A percentile compares a stretch with the other conserved stretches of the same genome.
phyloP scores from a whole-genome alignment of 352 stramenopile genomes.

The Thraustochytrium striatum region DNA sequence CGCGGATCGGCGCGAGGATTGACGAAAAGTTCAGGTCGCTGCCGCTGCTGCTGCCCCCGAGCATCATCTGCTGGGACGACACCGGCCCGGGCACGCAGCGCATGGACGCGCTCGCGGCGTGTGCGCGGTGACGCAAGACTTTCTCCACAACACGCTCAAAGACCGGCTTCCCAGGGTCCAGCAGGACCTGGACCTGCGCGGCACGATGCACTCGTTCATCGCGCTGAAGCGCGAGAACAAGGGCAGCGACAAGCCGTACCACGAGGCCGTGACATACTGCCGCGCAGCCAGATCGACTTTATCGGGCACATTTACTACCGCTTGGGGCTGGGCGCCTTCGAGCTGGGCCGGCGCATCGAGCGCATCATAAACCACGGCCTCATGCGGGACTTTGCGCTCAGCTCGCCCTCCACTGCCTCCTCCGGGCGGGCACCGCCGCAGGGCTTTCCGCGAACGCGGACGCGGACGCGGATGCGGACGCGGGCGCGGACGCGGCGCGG shows the following conservation, averaged over 20 bases:
- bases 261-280: conserved; percentile 3
- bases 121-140: background rate
- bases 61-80: conserved; percentile 28
- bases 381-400: background rate
- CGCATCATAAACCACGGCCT: conserved; percentile 12
- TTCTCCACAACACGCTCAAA: background rate
- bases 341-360: conserved; percentile 19
- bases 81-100: background rate
- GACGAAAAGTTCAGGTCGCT: background rate
- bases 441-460: too few relatives aligned
- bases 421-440: too few relatives aligned
- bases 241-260: background rate
- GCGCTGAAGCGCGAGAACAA: conserved; percentile 2
- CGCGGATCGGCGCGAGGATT: background rate
- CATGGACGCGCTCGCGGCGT: background rate
- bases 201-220: conserved; percentile 36
- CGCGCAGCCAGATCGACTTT: conserved; percentile 19
- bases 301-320: conserved; percentile 46
- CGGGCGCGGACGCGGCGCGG: too few relatives aligned
- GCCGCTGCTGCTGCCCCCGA: conserved; percentile 12
- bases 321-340: conserved; percentile 25
- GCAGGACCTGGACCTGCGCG: conserved; percentile 25
- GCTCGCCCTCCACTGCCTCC: too few relatives aligned
- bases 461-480: too few relatives aligned
- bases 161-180: background rate